Percentiles rank a stretch among this genome's conserved stretches.
Conservation (phyloP, 164 flowering plant species). For the Annona squamosa region DNA sequence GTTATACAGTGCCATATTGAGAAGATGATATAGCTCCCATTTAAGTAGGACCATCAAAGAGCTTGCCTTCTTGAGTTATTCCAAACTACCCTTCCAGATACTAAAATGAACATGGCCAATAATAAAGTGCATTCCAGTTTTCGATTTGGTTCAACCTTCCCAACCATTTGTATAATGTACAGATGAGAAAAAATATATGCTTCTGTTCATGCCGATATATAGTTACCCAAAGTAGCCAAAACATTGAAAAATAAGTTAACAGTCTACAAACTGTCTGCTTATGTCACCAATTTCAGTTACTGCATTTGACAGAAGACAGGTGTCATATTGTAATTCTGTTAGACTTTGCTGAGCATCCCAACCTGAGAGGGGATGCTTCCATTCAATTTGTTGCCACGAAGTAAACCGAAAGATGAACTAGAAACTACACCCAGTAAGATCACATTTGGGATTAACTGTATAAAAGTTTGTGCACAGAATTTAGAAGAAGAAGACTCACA, state of each 20-base stretch:
- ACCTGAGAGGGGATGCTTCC: slow-evolving; percentile 41
- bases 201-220: neutral
- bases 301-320: slow-evolving; percentile 27
- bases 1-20: slow-evolving; percentile 34
- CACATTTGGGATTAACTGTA: neutral
- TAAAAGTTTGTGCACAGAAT: neutral
- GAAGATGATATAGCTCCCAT: slow-evolving; percentile 21
- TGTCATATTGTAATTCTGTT: slow-evolving; percentile 45
- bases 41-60: slow-evolving; percentile 20
- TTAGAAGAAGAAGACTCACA: slow-evolving; percentile 43
- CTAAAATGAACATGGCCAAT: slow-evolving; percentile 25
- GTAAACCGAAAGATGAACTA: slow-evolving; percentile 39
- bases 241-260: slow-evolving; percentile 31
- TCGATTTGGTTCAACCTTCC: neutral
- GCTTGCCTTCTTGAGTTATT: slow-evolving; percentile 27
- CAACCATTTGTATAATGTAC: neutral
- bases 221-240: neutral
- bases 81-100: slow-evolving; percentile 34
- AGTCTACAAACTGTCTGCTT: slow-evolving; percentile 56
- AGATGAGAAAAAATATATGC: neutral
- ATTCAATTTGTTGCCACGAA: slow-evolving; percentile 58
- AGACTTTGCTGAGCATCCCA: slow-evolving; percentile 34
- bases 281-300: slow-evolving; percentile 27
- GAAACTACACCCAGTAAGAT: slow-evolving; percentile 8
- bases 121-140: neutral